Percentiles rank a stretch among this genome's conserved stretches.
phyloP scores from a whole-genome alignment of 2,329 filamentous ascomycete genomes.

The Acephala macrosclerotiorum region DNA sequence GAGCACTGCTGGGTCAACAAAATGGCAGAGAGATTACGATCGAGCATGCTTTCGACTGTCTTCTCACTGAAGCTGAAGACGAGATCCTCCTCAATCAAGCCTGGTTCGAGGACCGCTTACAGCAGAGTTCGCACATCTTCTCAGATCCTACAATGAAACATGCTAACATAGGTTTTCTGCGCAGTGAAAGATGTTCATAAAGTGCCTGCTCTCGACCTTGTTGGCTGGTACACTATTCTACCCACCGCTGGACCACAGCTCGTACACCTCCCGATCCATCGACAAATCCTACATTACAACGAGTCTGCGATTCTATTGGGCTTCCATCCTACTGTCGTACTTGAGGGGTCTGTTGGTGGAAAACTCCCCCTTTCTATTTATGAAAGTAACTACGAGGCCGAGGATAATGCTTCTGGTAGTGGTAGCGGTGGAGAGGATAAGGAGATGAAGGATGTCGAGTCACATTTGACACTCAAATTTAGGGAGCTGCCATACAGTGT shows the following conservation, averaged over 20 bases:
- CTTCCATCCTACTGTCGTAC: constrained; percentile 75
- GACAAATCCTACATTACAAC: constrained; percentile 79
- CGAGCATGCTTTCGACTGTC: constrained; percentile 91
- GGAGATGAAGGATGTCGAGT: constrained; percentile 73
- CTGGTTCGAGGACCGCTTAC: constrained; percentile 81
- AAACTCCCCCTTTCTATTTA: constrained; percentile 92
- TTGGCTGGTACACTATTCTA: constrained; percentile 90
- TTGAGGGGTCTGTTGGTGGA: constrained; percentile 67
- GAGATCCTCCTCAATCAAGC: constrained; percentile 67
- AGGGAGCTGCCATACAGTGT: constrained; percentile 85
- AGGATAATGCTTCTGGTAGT: constrained; percentile 58
- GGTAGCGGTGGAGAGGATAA: constrained; percentile 67
- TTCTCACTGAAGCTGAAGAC: constrained; percentile 57
- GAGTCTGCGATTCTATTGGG: constrained; percentile 86
- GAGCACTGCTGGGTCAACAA: constrained; percentile 89
- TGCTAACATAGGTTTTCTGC: constrained; percentile 18
- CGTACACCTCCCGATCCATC: constrained; percentile 76
- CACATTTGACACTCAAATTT: constrained; percentile 72
- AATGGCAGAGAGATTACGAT: constrained; percentile 90
- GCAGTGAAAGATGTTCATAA: constrained; percentile 90
- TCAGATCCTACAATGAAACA: not conserved
- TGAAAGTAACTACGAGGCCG: constrained; percentile 82
- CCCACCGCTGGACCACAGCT: constrained; percentile 74
- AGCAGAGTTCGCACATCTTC: constrained; percentile 74
- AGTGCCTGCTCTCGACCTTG: constrained; percentile 80